Evolutionary conservation across 2,329 filamentous ascomycete genomes (phyloP), one percentile per base, ranked within the genome.

Genomic region (Exophiala aquamarina): DNA sequence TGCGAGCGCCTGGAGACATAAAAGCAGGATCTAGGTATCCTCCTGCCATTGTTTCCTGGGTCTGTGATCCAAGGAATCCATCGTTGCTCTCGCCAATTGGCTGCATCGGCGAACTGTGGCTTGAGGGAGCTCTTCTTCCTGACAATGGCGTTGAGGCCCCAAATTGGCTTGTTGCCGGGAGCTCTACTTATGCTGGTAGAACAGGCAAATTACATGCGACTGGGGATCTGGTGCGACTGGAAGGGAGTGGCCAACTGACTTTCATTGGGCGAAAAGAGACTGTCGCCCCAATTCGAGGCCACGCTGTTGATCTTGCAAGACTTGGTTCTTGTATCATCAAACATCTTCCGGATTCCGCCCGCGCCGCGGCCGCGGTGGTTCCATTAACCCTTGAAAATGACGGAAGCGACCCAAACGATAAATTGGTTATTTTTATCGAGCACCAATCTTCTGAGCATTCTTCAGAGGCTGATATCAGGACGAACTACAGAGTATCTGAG

Each of bases 11-110:
- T 15, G 15, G 15, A 14, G 10, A 31, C 8, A 18, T 44, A 14
- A 31, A 44, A 31, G 32, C 29, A 40, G 40, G 3, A 43, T 59
- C 61, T 1, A 32, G 40, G 0, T 73, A 72, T 51, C 69, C 70
- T 23, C 63, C 54, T 11, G 62, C 65, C 37, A 66, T 3, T 69
- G 67, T 63, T 60, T 26, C 51, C 20, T 74, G 70, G 68, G 55
- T 77, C 13, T 63, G 71, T 10, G 65, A 74, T 41, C 65, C 69
- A 4, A 52, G 61, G 8, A 63, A 71, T 20, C 61, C 65, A n/a
- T 59, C 70, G 28, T 62, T 40, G 18, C 59, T 69, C 5, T 57
- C 59, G 14, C 63, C 66, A 3, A 47, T 63, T 17, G 69, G 66
- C 3, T 44, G 47, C 15, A 55, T 66, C 19, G 69, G 69, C 11